Conservation (phyloP, 345 rosid species). For the Lenwebbia sp. region DNA sequence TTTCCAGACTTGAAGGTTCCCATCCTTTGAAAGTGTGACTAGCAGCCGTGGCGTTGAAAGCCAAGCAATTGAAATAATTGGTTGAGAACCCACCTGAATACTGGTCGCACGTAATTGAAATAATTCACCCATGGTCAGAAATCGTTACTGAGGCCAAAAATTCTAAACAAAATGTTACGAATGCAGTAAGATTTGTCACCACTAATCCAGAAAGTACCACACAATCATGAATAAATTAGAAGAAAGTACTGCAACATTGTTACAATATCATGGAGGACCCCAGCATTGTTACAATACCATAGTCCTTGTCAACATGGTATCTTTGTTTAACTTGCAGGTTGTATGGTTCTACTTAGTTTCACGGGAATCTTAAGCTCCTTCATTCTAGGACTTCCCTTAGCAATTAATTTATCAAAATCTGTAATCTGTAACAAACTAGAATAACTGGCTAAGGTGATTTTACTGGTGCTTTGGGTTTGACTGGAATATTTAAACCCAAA, state of each 20-base stretch:
- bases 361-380: neutral
- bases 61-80: conserved; percentile 88
- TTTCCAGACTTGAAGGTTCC: conserved; percentile 91
- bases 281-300: neutral
- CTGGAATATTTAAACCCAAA: neutral
- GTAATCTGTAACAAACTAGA: neutral
- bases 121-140: neutral
- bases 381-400: neutral
- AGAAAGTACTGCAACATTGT: neutral
- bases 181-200: neutral
- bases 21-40: conserved; percentile 86
- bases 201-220: neutral
- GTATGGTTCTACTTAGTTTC: neutral
- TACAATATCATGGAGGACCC: neutral
- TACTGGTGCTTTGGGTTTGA: neutral
- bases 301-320: neutral
- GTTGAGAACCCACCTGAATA: conserved; percentile 89
- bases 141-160: neutral
- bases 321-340: neutral
- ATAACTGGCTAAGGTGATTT: neutral
- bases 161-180: neutral
- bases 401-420: neutral
- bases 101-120: conserved; percentile 22
- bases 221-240: neutral
- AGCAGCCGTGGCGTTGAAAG: conserved; percentile 70